Conservation (phyloP, 495 filamentous ascomycete species). For the Thermothielavioides terrestris region DNA sequence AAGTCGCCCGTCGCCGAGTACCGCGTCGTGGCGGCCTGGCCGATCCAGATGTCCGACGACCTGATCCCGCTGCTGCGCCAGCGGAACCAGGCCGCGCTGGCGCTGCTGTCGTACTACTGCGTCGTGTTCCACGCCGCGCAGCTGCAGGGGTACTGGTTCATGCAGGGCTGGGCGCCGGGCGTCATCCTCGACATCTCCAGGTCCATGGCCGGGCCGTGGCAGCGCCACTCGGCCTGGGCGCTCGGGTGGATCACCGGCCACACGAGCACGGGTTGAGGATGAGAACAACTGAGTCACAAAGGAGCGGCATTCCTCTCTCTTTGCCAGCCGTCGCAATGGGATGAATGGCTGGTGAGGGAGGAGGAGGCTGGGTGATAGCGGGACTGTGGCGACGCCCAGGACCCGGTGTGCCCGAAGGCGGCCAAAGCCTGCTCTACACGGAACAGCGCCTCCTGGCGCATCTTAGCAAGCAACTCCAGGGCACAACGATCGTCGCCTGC, state of each 20-base stretch:
- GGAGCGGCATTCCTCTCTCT: not conserved
- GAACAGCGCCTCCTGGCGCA: too few species aligned
- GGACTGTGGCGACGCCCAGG: too few species aligned
- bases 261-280: not conserved
- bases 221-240: constrained; percentile 17
- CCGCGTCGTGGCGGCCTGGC: constrained; percentile 19
- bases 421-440: too few species aligned
- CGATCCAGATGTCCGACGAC: constrained; percentile 14
- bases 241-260: constrained; percentile 14
- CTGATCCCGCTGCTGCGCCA: constrained; percentile 15
- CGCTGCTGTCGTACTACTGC: constrained; percentile 21
- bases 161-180: constrained; percentile 17
- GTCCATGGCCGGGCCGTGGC: constrained; percentile 12
- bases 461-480: too few species aligned
- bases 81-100: constrained; percentile 17
- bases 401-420: too few species aligned
- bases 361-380: too few species aligned
- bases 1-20: constrained; percentile 13
- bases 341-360: too few species aligned
- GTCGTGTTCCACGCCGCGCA: constrained; percentile 19
- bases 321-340: not conserved
- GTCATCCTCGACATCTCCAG: constrained; percentile 16
- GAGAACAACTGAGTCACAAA: not conserved
- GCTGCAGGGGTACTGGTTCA: constrained; percentile 19
- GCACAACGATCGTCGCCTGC: too few species aligned